A percentile compares a stretch with the other conserved stretches of the same genome.
These are phyloP conservation scores for Butyriboletus loyo DNA, from an alignment of 768 basidiomycete species.

Conservation along the genomic window DNA sequence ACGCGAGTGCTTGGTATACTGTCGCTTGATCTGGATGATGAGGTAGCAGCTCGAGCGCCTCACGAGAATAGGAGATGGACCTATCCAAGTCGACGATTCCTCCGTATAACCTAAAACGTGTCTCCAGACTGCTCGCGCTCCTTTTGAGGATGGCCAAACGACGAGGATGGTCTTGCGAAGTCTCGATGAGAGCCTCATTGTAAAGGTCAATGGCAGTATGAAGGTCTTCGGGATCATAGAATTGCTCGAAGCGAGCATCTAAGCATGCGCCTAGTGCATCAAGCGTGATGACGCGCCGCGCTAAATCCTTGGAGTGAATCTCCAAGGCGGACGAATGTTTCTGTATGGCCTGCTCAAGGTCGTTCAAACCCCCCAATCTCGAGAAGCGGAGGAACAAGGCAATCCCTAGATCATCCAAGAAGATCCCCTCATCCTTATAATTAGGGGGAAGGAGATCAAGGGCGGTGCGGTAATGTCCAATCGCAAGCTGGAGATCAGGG, in stretches of 20 bases:
- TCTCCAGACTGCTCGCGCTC: slow-evolving; percentile 16
- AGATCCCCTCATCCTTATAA: slow-evolving; percentile 11
- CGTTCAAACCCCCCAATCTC: slow-evolving; percentile 5
- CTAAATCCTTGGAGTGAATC: slow-evolving; percentile 11
- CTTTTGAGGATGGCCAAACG: slow-evolving; percentile 14
- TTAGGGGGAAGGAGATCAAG: slow-evolving; percentile 15
- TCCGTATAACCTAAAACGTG: slow-evolving; percentile 16
- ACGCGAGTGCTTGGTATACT: slow-evolving; percentile 16
- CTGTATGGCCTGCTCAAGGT: slow-evolving; percentile 30
- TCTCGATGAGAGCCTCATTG: slow-evolving; percentile 23
- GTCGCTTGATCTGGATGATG: slow-evolving; percentile 14
- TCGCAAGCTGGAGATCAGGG: slow-evolving; percentile 29
- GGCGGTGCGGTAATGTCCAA: slow-evolving; percentile 23
- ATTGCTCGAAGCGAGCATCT: slow-evolving; percentile 24
- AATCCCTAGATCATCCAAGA: slow-evolving; percentile 21
- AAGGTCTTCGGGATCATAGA: slow-evolving; percentile 23
- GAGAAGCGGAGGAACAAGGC: slow-evolving; percentile 26
- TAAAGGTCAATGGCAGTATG: slow-evolving; percentile 23
- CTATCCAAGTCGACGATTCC: slow-evolving; percentile 21
- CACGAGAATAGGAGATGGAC: slow-evolving; percentile 26
- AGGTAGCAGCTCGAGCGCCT: slow-evolving; percentile 22
- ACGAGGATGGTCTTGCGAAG: slow-evolving; percentile 14
- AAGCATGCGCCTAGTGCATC: slow-evolving; percentile 24
- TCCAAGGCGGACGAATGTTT: slow-evolving; percentile 21
- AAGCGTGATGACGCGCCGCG: slow-evolving; percentile 15